Evolutionary conservation across 176 grass and related monocot genomes (phyloP).

Genomic region (Hsuehochloa calcarea): DNA sequence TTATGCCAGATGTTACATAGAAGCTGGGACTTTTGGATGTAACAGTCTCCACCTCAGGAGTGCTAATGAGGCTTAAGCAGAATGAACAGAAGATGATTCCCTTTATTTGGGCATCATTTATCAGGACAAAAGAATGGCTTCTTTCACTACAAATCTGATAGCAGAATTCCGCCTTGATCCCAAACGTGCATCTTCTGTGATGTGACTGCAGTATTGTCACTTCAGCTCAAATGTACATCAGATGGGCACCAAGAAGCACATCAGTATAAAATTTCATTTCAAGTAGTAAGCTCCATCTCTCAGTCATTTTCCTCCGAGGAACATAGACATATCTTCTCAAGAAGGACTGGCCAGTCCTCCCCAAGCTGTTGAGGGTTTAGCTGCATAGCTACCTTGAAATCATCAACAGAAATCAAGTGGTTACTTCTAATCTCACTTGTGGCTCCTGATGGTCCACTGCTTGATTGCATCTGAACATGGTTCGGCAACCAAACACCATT

Average conservation of each 20-base stretch:
- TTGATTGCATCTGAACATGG: conserved; percentile 47
- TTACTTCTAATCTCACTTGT: conserved; percentile 40
- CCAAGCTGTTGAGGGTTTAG: conserved; percentile 84
- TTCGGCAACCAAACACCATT: conserved; percentile 65
- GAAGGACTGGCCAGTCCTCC: conserved; percentile 75
- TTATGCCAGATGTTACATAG: conserved; percentile 57
- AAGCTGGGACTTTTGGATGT: conserved; percentile 51
- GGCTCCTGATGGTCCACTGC: conserved; percentile 37
- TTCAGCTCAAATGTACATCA: conserved; percentile 58
- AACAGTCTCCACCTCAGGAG: conserved; percentile 43
- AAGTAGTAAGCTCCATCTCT: conserved; percentile 39
- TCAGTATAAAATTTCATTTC: conserved; percentile 47
- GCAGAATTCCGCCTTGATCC: conserved; percentile 43
- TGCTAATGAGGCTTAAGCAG: conserved; percentile 45
- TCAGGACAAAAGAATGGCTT: conserved; percentile 49
- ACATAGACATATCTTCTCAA: conserved; percentile 78
- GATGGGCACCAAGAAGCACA: conserved; percentile 52
- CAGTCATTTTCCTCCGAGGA: conserved; percentile 71
- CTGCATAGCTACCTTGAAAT: conserved; percentile 95
- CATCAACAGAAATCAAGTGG: conserved; percentile 53
- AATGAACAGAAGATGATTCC: conserved; percentile 45
- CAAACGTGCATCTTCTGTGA: conserved; percentile 47
- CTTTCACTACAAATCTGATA: conserved; percentile 37
- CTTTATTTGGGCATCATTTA: conserved; percentile 44
- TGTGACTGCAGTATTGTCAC: conserved; percentile 29